Evolutionary conservation across 108 stramenopile species (phyloP).

Genomic region (Skeletonema marinoi): DNA sequence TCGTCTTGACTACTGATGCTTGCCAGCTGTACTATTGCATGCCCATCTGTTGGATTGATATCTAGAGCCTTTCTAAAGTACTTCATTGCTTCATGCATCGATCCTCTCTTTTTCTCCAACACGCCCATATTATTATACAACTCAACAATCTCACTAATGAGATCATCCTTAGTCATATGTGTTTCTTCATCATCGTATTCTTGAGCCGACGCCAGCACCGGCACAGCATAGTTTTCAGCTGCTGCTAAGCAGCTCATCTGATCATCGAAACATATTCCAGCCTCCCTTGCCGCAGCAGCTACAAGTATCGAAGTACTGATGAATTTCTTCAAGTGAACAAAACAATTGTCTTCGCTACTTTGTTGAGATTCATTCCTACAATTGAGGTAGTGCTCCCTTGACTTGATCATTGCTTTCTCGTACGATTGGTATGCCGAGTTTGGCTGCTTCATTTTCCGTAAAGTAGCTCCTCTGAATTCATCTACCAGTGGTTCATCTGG

Average conservation of each 20-base stretch:
- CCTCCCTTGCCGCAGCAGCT: constrained; percentile 32
- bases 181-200: neutral
- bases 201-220: neutral
- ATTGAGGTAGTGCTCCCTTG: constrained; percentile 2
- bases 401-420: constrained; percentile 19
- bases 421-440: constrained; percentile 23
- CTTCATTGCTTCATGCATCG: constrained; percentile 3
- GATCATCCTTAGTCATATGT: neutral
- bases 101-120: constrained; percentile 23
- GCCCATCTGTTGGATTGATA: constrained; percentile 28
- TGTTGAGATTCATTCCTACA: neutral
- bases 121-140: constrained; percentile 30
- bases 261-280: constrained; percentile 4
- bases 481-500: constrained; percentile 25
- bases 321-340: neutral
- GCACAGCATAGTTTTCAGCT: constrained; percentile 8
- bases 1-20: constrained; percentile 4
- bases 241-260: constrained; percentile 21
- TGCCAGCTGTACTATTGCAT: constrained; percentile 36
- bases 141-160: constrained; percentile 2
- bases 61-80: constrained; percentile 22
- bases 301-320: constrained; percentile 18
- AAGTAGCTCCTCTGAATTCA: constrained; percentile 29
- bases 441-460: constrained; percentile 23
- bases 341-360: neutral